Evolutionary conservation across 2,329 filamentous ascomycete species (phyloP), one percentile per base, ranked within the genome.

Genomic region (Sporothrix brasiliensis): DNA sequence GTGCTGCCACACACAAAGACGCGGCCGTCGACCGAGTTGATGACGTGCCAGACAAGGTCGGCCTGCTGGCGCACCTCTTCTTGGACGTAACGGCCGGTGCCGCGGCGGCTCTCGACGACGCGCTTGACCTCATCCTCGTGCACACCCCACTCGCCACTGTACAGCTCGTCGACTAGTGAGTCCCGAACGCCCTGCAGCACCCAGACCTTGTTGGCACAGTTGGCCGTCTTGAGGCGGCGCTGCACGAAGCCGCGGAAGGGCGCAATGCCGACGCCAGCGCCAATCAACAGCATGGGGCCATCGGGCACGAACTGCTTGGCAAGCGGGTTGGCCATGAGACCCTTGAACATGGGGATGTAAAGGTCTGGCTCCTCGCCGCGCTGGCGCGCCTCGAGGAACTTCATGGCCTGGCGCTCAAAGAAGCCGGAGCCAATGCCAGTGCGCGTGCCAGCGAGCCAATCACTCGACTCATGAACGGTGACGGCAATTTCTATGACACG

Each of bases 191-290:
- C 94, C 81, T 97, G 94, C 58, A 97, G 87, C 60, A 97, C 92
- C 94, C 94, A 97, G 76, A 97, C 94, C 83, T 97, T 97, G 85
- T 97, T 97, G 73, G 93, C 93, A 78, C 94, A 97, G 81, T 96
- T 97, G 77, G 94, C 94, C 73, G 93, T 95, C 85, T 94, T 94
- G 70, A 97, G 85, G 14, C 94, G 88, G 72, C 96, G 92, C 82
- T 98, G 92, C 58, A 99, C 96, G 79, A 99, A 99, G 71, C 95
- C 95, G 65, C 95, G 90, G 89, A 99, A 99, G 0, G 95, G 95
- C 13, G 95, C 95, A 80, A 99, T 94, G 74, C 95, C 95, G 27
- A 99, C 95, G 69, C 95, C 95, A 4, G 95, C 95, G 44, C 95
- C 95, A 75, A 99, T 97, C 63, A 99, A 87, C 50, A 99, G 89